phyloP scores from a whole-genome alignment of 164 flowering plant species.

The Macadamia tetraphylla region DNA sequence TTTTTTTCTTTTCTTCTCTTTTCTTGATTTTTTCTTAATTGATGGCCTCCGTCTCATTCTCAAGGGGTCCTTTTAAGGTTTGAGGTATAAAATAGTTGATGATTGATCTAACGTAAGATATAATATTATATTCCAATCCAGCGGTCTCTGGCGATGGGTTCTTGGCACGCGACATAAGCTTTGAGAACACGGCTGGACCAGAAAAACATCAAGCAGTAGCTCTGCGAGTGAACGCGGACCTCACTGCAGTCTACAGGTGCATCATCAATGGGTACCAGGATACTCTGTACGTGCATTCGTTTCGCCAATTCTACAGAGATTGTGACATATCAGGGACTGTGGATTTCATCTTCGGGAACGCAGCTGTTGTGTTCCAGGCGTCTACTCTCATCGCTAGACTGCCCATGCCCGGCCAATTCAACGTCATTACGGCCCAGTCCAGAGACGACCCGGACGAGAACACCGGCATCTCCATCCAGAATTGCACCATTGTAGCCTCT shows the following conservation, averaged over 20 bases:
- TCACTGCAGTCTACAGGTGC: constrained; percentile 58
- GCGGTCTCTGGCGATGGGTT: constrained; percentile 83
- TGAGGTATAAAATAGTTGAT: too few relatives aligned
- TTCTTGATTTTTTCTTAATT: too few relatives aligned
- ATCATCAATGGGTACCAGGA: constrained; percentile 62
- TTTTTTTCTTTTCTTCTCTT: too few relatives aligned
- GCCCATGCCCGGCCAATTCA: constrained; percentile 64
- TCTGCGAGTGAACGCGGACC: constrained; percentile 67
- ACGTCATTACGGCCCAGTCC: constrained; percentile 66
- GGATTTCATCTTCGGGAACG: constrained; percentile 82
- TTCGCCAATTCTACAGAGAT: constrained; percentile 76
- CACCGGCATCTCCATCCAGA: constrained; percentile 79
- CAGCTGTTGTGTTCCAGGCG: constrained; percentile 72
- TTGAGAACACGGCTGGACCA: constrained; percentile 41
- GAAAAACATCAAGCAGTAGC: constrained; percentile 69
- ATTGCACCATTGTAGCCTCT: constrained; percentile 53
- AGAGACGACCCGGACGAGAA: constrained; percentile 45
- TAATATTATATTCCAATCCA: constrained; percentile 15
- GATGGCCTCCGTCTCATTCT: too few relatives aligned
- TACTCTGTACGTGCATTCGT: constrained; percentile 70
- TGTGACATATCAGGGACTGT: constrained; percentile 79
- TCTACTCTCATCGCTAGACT: constrained; percentile 49
- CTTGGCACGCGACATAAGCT: constrained; percentile 66
- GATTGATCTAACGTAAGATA: too few relatives aligned
- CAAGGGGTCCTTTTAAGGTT: too few relatives aligned